Conservation (phyloP, 1,139 yeast genomes). For the Geotrichum klebahnii region DNA sequence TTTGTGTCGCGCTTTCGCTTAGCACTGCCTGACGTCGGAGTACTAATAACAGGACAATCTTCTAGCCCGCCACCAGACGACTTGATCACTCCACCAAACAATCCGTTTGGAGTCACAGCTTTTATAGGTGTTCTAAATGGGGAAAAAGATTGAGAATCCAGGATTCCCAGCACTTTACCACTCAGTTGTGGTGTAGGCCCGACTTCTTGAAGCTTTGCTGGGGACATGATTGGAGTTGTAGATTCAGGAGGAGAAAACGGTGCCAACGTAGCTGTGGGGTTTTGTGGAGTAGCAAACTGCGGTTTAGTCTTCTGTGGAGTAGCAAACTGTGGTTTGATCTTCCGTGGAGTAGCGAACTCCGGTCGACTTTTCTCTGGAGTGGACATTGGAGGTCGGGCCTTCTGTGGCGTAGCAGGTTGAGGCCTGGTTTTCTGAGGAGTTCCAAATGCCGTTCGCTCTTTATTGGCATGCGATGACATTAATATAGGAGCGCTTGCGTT, state of each 20-base stretch:
- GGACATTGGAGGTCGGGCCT: neutral
- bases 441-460: neutral
- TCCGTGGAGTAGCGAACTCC: neutral
- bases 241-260: neutral
- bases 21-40: constrained; percentile 1
- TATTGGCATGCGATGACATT: constrained; percentile 13
- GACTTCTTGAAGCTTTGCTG: constrained; percentile 40
- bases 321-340: neutral
- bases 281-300: constrained; percentile 3
- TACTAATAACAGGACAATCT: constrained; percentile 7
- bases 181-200: constrained; percentile 78
- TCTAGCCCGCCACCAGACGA: constrained; percentile 12
- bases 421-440: neutral
- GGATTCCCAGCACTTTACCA: constrained; percentile 63
- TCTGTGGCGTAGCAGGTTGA: neutral
- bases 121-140: constrained; percentile 30
- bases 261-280: neutral
- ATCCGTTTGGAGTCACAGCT: neutral
- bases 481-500: neutral
- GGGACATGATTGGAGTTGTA: constrained; percentile 6
- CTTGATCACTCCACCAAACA: neutral
- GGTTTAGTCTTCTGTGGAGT: constrained; percentile 10
- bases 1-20: constrained; percentile 1
- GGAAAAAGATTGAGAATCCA: constrained; percentile 45
- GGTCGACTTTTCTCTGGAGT: constrained; percentile 1